Base-by-base conservation (phyloP, 805 yeast genomes). In the Hemisphaericaspora nanyangensis region DNA sequence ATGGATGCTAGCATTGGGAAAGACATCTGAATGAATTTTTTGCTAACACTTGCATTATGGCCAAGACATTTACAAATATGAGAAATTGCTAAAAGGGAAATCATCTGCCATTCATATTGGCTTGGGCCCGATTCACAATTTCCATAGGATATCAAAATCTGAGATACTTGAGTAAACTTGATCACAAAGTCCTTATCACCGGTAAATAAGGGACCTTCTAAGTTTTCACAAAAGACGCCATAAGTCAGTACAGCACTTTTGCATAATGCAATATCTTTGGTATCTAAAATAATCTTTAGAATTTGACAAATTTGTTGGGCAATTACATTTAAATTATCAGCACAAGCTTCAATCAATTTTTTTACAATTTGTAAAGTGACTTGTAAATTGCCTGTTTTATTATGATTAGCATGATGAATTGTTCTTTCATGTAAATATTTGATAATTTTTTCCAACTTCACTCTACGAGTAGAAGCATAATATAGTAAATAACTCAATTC, bases 381-480 rank as follows among this genome's bases (percentile, higher is more conserved):
- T 45, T 79, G 81, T 17, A 88, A 72, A 54, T 91, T 90, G 2
- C 96, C 97, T 11, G 82, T 63, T 29, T 86, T 62, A 41, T 73
- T 77, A 16, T 34, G 13, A 33, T 79, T 77, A 17, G 78, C 69
- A 57, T 89, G 96, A 4, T 70, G 49, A 11, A 55, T 53, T 20
- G 91, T 78, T 56, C 79, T 82, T 49, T 72, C 76, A 37, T 74
- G 73, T 37, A 91, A 60, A 56, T 81, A 86, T 5, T 67, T 65
- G 17, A 88, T 84, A 16, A 91, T 96, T 54, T 91, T 91, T 50
- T 86, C 93, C 46, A 93, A 70, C 58, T 93, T 91, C 24, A 88
- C 82, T 39, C 96, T 72, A 51, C 97, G 72, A 4, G 96, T 83
- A 29, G 95, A 81, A 16, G 95, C 96, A 59, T 91, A 91, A 68